Conservation (phyloP, 164 flowering plant genomes). For the Vitis rupestris region DNA sequence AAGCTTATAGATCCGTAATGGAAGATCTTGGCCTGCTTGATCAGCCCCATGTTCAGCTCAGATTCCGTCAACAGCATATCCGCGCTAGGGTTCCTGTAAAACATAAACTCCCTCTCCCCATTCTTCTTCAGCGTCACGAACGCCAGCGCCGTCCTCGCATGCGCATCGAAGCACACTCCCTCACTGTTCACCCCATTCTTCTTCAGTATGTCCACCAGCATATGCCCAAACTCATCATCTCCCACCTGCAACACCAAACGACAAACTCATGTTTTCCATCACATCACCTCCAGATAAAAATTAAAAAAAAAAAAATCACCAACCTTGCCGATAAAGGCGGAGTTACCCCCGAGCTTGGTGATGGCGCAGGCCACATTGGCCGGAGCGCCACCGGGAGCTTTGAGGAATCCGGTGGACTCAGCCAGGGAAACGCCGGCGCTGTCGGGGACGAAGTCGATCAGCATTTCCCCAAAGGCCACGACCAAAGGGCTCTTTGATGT, state of each 20-base stretch:
- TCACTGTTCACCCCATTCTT: constrained; percentile 46
- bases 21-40: constrained; percentile 51
- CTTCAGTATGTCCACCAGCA: constrained; percentile 58
- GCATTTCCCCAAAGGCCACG: constrained; percentile 73
- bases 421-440: constrained; percentile 66
- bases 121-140: constrained; percentile 56
- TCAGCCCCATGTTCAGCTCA: constrained; percentile 51
- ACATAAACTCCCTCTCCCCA: constrained; percentile 78
- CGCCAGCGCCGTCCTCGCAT: constrained; percentile 71
- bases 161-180: constrained; percentile 52
- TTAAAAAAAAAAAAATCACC: background rate
- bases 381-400: constrained; percentile 91
- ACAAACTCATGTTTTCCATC: too few relatives aligned
- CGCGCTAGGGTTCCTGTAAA: constrained; percentile 76
- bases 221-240: constrained; percentile 73
- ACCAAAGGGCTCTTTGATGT: constrained; percentile 26
- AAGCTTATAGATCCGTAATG: constrained; percentile 83
- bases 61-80: constrained; percentile 61
- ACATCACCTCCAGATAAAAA: too few relatives aligned
- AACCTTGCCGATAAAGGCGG: constrained; percentile 82
- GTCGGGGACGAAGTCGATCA: constrained; percentile 80
- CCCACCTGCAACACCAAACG: constrained; percentile 37
- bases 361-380: constrained; percentile 84
- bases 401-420: constrained; percentile 59
- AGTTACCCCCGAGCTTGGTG: constrained; percentile 58